Evolutionary conservation across 208 protist genomes (phyloP).

Genomic region (Blechomonas ayalai): DNA sequence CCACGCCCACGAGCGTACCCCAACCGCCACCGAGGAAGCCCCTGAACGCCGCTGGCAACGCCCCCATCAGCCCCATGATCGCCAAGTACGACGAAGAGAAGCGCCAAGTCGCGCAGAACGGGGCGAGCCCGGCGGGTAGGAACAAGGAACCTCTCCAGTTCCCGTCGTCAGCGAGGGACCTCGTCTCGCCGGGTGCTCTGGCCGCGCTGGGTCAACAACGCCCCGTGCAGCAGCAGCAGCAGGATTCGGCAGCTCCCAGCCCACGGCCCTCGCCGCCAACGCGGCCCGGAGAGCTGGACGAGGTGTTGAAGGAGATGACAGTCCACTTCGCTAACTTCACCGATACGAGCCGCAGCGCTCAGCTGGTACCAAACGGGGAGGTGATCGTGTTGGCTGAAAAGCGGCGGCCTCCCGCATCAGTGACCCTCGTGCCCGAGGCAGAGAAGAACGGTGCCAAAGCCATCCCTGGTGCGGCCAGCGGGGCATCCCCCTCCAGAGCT

Average conservation of each 20-base stretch:
- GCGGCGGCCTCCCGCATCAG: not conserved
- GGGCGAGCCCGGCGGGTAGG: conserved; percentile 3
- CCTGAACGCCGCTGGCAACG: not conserved
- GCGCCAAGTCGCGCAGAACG: conserved; percentile 15
- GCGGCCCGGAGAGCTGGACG: conserved; percentile 9
- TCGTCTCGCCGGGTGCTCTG: too few species aligned
- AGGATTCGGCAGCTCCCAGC: too few species aligned
- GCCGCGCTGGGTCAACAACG: too few species aligned
- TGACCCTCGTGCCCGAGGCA: not conserved
- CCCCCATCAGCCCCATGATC: conserved; percentile 31
- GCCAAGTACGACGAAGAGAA: conserved; percentile 45
- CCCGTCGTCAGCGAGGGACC: too few species aligned
- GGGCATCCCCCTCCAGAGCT: too few species aligned
- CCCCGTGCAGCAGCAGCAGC: too few species aligned
- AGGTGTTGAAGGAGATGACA: conserved; percentile 32
- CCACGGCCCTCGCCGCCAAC: too few species aligned
- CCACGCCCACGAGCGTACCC: not conserved
- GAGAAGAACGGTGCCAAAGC: not conserved
- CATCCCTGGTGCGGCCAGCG: conserved; percentile 6
- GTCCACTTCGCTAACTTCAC: conserved; percentile 10
- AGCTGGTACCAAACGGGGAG: not conserved
- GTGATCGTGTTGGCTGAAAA: conserved; percentile 10
- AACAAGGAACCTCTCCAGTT: too few species aligned
- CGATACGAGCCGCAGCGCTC: not conserved
- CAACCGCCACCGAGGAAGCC: not conserved